phyloP scores from a whole-genome alignment of 192 early-diverging fungal genomes.

The Backusella parvicylindrica region DNA sequence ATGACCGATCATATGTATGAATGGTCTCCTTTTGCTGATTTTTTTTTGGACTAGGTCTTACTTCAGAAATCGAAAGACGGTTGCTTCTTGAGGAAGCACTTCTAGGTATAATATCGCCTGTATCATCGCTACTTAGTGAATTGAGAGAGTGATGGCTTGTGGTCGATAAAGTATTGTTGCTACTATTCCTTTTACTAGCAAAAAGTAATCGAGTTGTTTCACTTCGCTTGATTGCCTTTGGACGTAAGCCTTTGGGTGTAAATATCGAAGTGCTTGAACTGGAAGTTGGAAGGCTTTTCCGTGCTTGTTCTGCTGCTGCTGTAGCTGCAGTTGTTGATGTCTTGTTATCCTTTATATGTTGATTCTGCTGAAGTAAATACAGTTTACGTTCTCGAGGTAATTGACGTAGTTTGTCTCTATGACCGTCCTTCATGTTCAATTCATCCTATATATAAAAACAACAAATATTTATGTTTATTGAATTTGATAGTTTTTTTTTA shows the following conservation, averaged over 20 bases:
- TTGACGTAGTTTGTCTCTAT: constrained; percentile 36
- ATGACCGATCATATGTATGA: not conserved
- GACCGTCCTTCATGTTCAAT: constrained; percentile 41
- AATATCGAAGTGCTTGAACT: constrained; percentile 12
- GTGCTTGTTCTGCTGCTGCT: not conserved
- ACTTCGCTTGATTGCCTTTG: constrained; percentile 21
- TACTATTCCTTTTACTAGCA: not conserved
- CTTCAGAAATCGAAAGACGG: not conserved
- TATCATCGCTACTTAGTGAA: not conserved
- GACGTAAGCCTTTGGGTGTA: constrained; percentile 7
- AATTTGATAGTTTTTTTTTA: not conserved
- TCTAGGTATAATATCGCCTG: not conserved
- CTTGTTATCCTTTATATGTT: constrained; percentile 22
- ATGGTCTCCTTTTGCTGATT: not conserved
- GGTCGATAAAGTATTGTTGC: not conserved
- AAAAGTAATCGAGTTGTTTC: not conserved
- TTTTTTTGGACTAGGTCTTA: not conserved
- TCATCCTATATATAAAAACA: constrained; percentile 31
- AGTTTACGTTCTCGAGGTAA: constrained; percentile 36
- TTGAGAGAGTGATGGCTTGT: not conserved
- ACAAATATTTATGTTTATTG: not conserved
- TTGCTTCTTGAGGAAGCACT: not conserved
- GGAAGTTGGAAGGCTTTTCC: not conserved
- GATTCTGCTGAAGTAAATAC: constrained; percentile 36
- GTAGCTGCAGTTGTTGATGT: too few species aligned